Conservation (phyloP, 305 asterid genomes). For the Solanum hybrid region DNA sequence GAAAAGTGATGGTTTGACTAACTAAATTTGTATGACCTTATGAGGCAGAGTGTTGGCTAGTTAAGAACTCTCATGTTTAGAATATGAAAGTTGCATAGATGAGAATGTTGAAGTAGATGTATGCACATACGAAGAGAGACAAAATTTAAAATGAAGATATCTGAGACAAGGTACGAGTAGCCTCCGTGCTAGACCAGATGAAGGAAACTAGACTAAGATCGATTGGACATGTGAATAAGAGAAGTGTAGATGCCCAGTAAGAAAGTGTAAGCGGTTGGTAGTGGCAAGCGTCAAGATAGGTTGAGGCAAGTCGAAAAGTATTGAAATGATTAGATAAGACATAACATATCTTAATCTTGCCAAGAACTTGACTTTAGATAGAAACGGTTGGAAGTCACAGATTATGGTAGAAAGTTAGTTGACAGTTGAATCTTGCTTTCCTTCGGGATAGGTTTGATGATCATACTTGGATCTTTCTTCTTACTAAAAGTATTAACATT, state of each 20-base stretch:
- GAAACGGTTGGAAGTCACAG: not conserved
- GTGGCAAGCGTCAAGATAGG: not conserved
- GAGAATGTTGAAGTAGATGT: not conserved
- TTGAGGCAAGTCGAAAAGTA: not conserved
- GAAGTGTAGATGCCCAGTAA: not conserved
- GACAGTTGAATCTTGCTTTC: too few species aligned
- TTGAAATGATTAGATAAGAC: not conserved
- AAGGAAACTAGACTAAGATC: too few species aligned
- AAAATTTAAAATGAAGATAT: not conserved
- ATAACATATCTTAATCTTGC: not conserved
- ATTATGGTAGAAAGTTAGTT: not conserved
- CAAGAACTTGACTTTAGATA: not conserved
- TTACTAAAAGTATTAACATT: not conserved
- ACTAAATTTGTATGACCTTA: not conserved
- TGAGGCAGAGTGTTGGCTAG: not conserved
- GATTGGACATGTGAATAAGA: not conserved
- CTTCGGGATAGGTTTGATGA: not conserved
- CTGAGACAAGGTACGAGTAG: not conserved
- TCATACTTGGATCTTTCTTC: not conserved
- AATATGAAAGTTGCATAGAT: not conserved
- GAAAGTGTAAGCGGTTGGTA: not conserved
- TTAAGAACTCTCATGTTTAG: not conserved
- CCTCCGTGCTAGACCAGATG: not conserved
- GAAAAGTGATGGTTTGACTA: not conserved
- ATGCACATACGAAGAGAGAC: not conserved